These are phyloP conservation scores for Verticillium zaregamsianum DNA, from an alignment of 2,329 filamentous ascomycete species.

Conservation along the genomic window DNA sequence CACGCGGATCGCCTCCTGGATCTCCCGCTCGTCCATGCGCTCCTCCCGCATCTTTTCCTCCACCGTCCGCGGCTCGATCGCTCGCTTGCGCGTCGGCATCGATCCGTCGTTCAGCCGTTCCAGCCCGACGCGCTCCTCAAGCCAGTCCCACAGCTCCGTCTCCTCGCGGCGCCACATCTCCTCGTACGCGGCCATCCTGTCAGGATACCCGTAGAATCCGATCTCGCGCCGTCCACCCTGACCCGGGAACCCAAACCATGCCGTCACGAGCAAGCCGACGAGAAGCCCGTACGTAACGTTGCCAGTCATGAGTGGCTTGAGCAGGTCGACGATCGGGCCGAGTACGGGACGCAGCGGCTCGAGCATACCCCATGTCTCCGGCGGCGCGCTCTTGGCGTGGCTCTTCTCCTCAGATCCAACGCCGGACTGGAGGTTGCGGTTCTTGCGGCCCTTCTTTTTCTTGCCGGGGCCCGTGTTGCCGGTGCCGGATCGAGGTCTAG, in stretches of 20 bases:
- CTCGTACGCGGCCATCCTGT: constrained; percentile 80
- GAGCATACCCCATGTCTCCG: constrained; percentile 69
- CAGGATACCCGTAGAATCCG: constrained; percentile 44
- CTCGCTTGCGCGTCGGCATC: constrained; percentile 39
- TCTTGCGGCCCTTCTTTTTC: constrained; percentile 60
- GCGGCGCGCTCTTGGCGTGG: constrained; percentile 34
- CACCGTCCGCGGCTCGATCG: constrained; percentile 42
- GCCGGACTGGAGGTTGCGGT: constrained; percentile 40
- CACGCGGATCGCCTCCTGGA: constrained; percentile 75
- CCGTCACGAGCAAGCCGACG: constrained; percentile 66
- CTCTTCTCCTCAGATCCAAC: constrained; percentile 34
- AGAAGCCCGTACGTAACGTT: constrained; percentile 76
- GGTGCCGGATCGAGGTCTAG: constrained; percentile 51
- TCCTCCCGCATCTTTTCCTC: constrained; percentile 56
- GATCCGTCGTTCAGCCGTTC: constrained; percentile 47
- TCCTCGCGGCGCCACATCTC: constrained; percentile 90
- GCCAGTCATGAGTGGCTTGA: constrained; percentile 68
- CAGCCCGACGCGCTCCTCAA: constrained; percentile 80
- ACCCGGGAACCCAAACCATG: constrained; percentile 63
- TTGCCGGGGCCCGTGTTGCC: constrained; percentile 42
- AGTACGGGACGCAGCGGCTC: constrained; percentile 71
- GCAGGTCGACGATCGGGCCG: constrained; percentile 64
- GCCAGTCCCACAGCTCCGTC: constrained; percentile 86
- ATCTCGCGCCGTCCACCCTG: constrained; percentile 20
- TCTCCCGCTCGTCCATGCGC: constrained; percentile 66